Evolutionary conservation across 164 flowering plant species (phyloP).

Genomic region (Annona cherimola): DNA sequence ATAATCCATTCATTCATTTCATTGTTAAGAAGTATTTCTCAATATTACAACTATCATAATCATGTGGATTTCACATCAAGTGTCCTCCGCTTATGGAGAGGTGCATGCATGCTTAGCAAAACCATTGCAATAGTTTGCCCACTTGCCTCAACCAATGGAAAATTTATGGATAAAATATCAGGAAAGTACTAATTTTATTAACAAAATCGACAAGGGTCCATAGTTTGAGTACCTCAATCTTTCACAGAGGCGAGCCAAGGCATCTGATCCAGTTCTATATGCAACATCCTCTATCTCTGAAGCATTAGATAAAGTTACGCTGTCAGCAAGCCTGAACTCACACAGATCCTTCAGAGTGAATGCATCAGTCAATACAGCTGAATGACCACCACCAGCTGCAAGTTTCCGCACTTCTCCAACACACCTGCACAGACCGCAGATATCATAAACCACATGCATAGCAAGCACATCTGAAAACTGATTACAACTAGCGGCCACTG

Average conservation of each 20-base stretch:
- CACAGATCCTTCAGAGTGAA: conserved; percentile 89
- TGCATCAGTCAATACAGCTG: conserved; percentile 95
- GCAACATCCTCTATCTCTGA: conserved; percentile 76
- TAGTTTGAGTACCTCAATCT: conserved; percentile 56
- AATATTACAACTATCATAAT: no score
- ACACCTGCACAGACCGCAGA: conserved; percentile 47
- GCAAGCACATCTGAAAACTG: background rate
- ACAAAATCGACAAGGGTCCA: background rate
- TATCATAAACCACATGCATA: conserved; percentile 4
- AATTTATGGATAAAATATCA: background rate
- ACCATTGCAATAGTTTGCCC: background rate
- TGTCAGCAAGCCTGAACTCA: conserved; percentile 85
- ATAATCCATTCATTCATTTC: background rate
- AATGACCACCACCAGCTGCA: conserved; percentile 99
- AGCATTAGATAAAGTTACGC: conserved; percentile 61
- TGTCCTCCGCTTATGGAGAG: background rate
- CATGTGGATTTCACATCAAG: background rate
- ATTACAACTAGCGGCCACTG: background rate
- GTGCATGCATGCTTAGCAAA: background rate
- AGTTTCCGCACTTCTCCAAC: conserved; percentile 85
- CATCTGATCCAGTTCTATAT: conserved; percentile 81
- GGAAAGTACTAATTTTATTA: background rate
- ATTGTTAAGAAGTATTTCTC: background rate
- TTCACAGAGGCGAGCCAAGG: conserved; percentile 89
- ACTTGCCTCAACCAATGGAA: background rate